These are phyloP conservation scores for Calonectria pauciramosa DNA, from an alignment of 2,329 filamentous ascomycete species.

Conservation along the genomic window DNA sequence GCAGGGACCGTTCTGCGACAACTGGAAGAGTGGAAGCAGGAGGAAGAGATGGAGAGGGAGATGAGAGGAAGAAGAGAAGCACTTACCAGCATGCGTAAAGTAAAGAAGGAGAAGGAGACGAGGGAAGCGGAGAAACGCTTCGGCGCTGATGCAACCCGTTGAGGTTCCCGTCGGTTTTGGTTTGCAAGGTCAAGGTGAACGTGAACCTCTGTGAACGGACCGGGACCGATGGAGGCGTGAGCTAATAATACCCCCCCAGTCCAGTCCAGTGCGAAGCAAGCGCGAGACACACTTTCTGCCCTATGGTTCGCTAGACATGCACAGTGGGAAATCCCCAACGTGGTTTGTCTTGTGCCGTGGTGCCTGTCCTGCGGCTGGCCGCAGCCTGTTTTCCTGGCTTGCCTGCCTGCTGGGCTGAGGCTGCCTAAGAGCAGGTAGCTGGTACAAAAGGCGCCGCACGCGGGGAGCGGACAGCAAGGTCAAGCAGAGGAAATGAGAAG, in stretches of 20 bases:
- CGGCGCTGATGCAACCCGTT: slow-evolving; percentile 24
- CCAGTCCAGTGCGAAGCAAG: slow-evolving; percentile 15
- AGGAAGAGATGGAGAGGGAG: slow-evolving; percentile 22
- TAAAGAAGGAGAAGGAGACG: slow-evolving; percentile 28
- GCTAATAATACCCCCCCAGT: slow-evolving; percentile 21
- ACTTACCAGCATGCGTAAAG: slow-evolving; percentile 37
- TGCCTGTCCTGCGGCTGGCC: slow-evolving; percentile 1
- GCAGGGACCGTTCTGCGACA: slow-evolving; percentile 17
- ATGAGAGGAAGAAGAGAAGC: slow-evolving; percentile 15
- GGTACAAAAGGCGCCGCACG: slow-evolving; percentile 19
- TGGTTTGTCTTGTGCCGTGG: slow-evolving; percentile 4
- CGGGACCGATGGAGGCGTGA: slow-evolving; percentile 17
- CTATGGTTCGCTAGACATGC: slow-evolving; percentile 16
- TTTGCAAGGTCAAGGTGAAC: slow-evolving; percentile 13
- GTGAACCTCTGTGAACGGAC: slow-evolving; percentile 12
- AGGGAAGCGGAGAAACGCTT: slow-evolving; percentile 32
- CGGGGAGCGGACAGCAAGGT: background rate
- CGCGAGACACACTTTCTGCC: slow-evolving; percentile 1
- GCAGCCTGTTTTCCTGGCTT: background rate
- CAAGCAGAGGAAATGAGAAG: background rate
- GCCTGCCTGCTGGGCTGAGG: slow-evolving; percentile 20
- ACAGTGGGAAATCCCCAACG: slow-evolving; percentile 4
- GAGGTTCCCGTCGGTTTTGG: slow-evolving; percentile 19
- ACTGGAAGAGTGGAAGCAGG: slow-evolving; percentile 27
- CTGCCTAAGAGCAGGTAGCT: slow-evolving; percentile 9